Conservation (phyloP, 352 stramenopile genomes). For the Phytophthora pluvialis region DNA sequence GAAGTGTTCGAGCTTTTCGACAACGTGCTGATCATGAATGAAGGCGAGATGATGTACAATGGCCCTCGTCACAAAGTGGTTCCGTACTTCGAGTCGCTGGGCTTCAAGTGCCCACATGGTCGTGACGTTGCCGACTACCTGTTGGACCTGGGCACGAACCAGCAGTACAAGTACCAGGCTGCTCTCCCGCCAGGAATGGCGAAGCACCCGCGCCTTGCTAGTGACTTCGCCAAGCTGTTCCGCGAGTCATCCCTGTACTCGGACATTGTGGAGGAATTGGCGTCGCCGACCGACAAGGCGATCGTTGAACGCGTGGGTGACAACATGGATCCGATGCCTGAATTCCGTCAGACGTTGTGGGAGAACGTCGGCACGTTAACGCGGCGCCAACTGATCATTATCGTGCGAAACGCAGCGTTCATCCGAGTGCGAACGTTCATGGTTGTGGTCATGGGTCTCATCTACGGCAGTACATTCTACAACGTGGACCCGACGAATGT, state of each 20-base stretch:
- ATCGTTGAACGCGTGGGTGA: too few relatives aligned
- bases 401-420: conserved; percentile 53
- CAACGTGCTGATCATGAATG: conserved; percentile 60
- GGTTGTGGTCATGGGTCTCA: conserved; percentile 51
- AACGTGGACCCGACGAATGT: conserved; percentile 44
- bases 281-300: too few relatives aligned
- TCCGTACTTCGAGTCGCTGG: conserved; percentile 48
- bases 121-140: conserved; percentile 64
- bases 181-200: conserved; percentile 8
- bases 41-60: conserved; percentile 70
- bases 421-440: conserved; percentile 42
- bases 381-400: conserved; percentile 43
- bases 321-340: conserved; percentile 70
- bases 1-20: conserved; percentile 69
- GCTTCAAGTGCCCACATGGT: conserved; percentile 45
- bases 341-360: conserved; percentile 33
- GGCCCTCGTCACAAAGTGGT: conserved; percentile 45
- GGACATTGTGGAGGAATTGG: conserved; percentile 44
- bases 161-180: conserved; percentile 47
- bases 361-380: conserved; percentile 43
- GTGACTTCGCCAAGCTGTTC: conserved; percentile 37
- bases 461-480: conserved; percentile 58
- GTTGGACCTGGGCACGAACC: conserved; percentile 52
- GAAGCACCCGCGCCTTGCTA: conserved; percentile 29
- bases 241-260: neutral